Evolutionary conservation across 2,329 filamentous ascomycete genomes (phyloP), one percentile per base, ranked within the genome.

Genomic region (Aspergillus candidus): DNA sequence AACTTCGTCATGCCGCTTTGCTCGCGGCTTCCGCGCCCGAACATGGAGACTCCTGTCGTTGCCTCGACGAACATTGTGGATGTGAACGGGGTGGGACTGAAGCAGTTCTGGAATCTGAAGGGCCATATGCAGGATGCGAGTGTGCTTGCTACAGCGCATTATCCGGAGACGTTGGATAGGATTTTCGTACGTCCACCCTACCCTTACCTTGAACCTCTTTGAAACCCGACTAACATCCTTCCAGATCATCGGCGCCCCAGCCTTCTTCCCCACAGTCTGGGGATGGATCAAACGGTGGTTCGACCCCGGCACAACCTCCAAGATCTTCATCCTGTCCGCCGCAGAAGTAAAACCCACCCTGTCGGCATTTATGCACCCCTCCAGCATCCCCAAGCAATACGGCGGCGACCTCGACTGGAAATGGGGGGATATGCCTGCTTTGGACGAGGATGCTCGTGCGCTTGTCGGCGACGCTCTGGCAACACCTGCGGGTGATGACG

Each of bases 261-360:
- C 78, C 36, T 95, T 94, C 76, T 95, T 95, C 73, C 85, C 86
- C 39, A 95, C 88, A 3, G 87, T 95, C 48, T 66, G 90, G 90
- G 82, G 86, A 53, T 95, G 89, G 88, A 79, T 94, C 69, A 94
- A 94, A 75, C 84, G 86, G 60, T 95, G 90, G 89, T 95, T 95
- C 60, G 86, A 90, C 70, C 90, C 90, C 6, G 88, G 89, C 50
- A 96, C 91, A 30, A 87, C 89, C 3, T 93, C 88, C 58, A 97
- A 97, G 72, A 96, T 97, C 65, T 95, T 94, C 66, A 93, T 97
- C 56, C 79, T 97, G 43, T 76, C 76, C 38, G 73, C 80, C 7
- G 62, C 78, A 43, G 88, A 94, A 66, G 84, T 94, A 41, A 78
- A 83, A 54, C 72, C 83, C 12, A 91, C 88, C 2, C 79, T 97